Base-by-base conservation (phyloP, 208 protist species). In the Wallacemonas sp. region DNA sequence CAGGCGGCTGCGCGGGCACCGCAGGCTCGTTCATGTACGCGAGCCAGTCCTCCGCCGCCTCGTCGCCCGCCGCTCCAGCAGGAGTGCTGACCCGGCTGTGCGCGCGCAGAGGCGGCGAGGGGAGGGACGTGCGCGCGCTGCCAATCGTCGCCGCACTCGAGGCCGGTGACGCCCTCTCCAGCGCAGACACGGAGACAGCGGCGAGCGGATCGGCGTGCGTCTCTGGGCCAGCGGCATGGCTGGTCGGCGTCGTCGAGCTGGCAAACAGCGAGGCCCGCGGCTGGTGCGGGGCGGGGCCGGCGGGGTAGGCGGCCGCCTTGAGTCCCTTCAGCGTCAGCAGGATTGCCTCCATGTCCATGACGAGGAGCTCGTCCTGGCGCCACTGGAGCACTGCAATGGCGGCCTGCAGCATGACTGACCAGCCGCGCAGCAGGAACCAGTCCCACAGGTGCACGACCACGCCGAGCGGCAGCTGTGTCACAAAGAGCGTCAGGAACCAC, bases 401-500 rank as follows among this genome's bases (percentile, higher is more conserved):
- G 3, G 62, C 71, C 65, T 80, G 67, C 46, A 87, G 52, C 69
- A 87, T 76, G 14, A 86, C 71, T 18, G 64, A 25, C 80, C 77
- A 89, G 20, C 81, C 86, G 0, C 67, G 44, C 38, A 79, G 57
- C 33, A 91, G 20, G 25, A 92, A 87, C 57, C 76, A 44, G 50
- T 89, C 86, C 82, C 76, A 86, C 45, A 89, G 54, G 11, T 79
- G 67, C 46, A 74, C 67, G 20, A 82, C 65, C 49, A 88, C 49
- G 20, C 67, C 36, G 26, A 76, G 32, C 2, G 82, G 70, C 54
- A 92, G 78, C 42, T 89, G 80, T 16, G 82, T 79, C 29, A 67
- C 69, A 67, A 83, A 89, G 48, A 92, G 70, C 10, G 77, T 92
- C 25, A 92, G 64, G 54, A 87, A 87, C 86, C 80, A 89, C 57